Percentiles rank a stretch among this genome's conserved stretches.
phyloP scores from a whole-genome alignment of 2,329 filamentous ascomycete genomes.

The Trichoderma breve region DNA sequence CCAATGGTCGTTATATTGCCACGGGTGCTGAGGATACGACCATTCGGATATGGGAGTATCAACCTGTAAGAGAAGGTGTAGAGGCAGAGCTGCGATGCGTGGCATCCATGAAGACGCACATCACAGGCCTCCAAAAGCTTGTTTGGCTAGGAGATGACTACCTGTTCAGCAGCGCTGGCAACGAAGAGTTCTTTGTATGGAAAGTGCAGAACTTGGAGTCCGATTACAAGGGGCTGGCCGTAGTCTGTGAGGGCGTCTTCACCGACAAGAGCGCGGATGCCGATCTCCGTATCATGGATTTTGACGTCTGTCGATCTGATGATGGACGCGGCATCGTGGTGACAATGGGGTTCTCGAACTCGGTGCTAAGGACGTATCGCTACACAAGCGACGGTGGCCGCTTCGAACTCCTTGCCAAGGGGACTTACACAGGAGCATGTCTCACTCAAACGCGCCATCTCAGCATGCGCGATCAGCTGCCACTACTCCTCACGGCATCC shows the following conservation, averaged over 20 bases:
- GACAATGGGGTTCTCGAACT: slow-evolving; percentile 80
- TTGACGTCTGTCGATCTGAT: slow-evolving; percentile 53
- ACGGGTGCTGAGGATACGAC: slow-evolving; percentile 72
- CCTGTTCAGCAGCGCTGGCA: slow-evolving; percentile 82
- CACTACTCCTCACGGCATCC: slow-evolving; percentile 63
- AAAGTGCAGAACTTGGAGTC: slow-evolving; percentile 55
- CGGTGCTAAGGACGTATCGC: slow-evolving; percentile 62
- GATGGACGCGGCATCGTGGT: slow-evolving; percentile 50
- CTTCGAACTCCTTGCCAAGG: slow-evolving; percentile 52
- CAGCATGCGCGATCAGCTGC: slow-evolving; percentile 25
- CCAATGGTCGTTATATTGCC: slow-evolving; percentile 46
- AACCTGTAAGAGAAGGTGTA: slow-evolving; percentile 17
- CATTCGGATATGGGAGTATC: slow-evolving; percentile 69
- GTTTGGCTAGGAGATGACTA: slow-evolving; percentile 70
- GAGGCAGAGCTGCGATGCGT: slow-evolving; percentile 46
- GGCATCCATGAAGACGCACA: slow-evolving; percentile 71
- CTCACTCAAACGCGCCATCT: slow-evolving; percentile 63
- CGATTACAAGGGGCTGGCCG: slow-evolving; percentile 48
- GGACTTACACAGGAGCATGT: slow-evolving; percentile 69
- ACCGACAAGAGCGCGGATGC: slow-evolving; percentile 49
- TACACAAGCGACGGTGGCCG: slow-evolving; percentile 40
- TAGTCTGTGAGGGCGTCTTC: slow-evolving; percentile 56
- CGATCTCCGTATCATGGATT: slow-evolving; percentile 79
- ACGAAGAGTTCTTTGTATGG: slow-evolving; percentile 90
- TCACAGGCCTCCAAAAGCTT: slow-evolving; percentile 77